phyloP scores from a whole-genome alignment of 208 protist species.

The Trypanosoma vivax region DNA sequence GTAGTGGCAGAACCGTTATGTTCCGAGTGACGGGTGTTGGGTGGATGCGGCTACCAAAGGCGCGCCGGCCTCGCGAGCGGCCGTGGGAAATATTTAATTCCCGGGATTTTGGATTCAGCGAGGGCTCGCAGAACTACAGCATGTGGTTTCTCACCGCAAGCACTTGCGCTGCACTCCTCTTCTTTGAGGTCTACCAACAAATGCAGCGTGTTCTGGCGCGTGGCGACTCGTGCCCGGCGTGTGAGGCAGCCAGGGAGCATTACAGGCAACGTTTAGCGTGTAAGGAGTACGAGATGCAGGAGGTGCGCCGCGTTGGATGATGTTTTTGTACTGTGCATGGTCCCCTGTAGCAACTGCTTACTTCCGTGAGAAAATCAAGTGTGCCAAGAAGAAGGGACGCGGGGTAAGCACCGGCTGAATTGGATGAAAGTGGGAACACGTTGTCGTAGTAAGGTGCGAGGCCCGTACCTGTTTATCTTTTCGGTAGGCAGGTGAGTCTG shows the following conservation, averaged over 20 bases:
- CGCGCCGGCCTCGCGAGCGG: constrained; percentile 74
- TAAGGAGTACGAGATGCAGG: constrained; percentile 49
- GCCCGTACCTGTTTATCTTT: no score
- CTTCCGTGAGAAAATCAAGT: no score
- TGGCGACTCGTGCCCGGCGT: constrained; percentile 79
- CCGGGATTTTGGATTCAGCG: constrained; percentile 78
- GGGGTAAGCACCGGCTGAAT: no score
- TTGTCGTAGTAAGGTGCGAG: no score
- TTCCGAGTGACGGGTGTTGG: constrained; percentile 26
- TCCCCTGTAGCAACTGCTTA: neutral
- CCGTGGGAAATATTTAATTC: constrained; percentile 87
- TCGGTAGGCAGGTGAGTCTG: no score
- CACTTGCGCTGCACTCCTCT: constrained; percentile 27
- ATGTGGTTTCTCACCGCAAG: constrained; percentile 66
- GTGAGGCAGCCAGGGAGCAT: constrained; percentile 74
- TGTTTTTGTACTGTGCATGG: neutral
- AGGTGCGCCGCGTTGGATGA: neutral
- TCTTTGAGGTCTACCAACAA: constrained; percentile 74
- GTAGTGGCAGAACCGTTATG: no score
- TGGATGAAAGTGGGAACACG: no score
- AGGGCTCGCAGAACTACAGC: constrained; percentile 81
- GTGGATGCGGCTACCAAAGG: constrained; percentile 67
- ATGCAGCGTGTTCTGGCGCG: constrained; percentile 43
- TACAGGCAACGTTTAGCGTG: constrained; percentile 63
- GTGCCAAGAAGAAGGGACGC: no score